These are phyloP conservation scores for Calonectria crousiana DNA, from an alignment of 2,329 filamentous ascomycete species.

Conservation along the genomic window DNA sequence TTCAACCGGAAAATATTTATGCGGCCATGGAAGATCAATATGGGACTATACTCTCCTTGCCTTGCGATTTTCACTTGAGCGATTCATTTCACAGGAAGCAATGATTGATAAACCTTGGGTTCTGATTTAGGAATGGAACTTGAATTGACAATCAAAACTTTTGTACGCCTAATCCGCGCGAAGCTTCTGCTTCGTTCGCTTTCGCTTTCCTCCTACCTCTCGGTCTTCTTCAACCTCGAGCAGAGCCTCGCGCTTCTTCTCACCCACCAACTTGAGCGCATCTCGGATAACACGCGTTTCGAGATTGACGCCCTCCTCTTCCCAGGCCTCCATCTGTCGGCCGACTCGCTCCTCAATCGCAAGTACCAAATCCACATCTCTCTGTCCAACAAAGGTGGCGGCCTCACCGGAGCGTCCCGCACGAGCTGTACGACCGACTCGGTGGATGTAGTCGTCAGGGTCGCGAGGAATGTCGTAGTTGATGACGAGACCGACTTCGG, in stretches of 20 bases:
- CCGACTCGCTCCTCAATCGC: conserved; percentile 90
- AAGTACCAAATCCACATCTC: conserved; percentile 90
- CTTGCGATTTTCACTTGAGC: not conserved
- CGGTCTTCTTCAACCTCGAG: conserved; percentile 92
- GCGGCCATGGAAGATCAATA: not conserved
- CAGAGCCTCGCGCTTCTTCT: conserved; percentile 93
- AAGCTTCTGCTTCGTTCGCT: conserved; percentile 71
- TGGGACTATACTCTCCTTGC: not conserved
- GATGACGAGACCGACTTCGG: conserved; percentile 88
- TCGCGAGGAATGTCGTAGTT: conserved; percentile 98
- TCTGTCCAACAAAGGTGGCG: conserved; percentile 90
- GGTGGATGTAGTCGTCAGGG: conserved; percentile 96
- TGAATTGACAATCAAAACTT: not conserved
- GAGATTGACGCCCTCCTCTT: conserved; percentile 93
- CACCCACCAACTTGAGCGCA: conserved; percentile 88
- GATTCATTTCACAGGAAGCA: not conserved
- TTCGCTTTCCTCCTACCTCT: conserved; percentile 89
- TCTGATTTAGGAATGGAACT: not conserved
- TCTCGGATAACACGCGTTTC: conserved; percentile 90
- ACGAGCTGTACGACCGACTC: conserved; percentile 94
- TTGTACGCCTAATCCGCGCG: conserved; percentile 45
- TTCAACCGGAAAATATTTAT: not conserved
- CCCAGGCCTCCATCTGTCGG: conserved; percentile 83
- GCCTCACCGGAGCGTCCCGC: conserved; percentile 86
- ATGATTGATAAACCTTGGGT: not conserved